Evolutionary conservation across 163 green algal species (phyloP).

Genomic region (Chlamydomonas reinhardtii): DNA sequence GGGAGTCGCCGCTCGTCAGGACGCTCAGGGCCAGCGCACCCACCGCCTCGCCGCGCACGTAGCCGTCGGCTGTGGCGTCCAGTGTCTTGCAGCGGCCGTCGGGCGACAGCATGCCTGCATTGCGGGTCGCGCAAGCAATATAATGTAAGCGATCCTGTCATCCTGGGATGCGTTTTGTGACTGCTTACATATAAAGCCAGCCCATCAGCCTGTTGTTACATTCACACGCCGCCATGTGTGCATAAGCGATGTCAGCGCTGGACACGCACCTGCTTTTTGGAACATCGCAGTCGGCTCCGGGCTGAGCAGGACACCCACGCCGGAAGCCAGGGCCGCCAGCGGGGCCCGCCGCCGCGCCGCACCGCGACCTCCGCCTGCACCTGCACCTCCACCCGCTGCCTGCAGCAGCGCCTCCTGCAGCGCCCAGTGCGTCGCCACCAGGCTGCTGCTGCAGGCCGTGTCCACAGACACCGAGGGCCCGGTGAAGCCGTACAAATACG

Average conservation of each 20-base stretch:
- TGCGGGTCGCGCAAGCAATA: no score
- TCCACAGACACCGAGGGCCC: slow-evolving; percentile 32
- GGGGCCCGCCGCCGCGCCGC: no score
- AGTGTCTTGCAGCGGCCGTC: slow-evolving; percentile 92
- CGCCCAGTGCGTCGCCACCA: slow-evolving; percentile 76
- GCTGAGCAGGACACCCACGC: slow-evolving; percentile 72
- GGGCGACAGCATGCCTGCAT: slow-evolving; percentile 54
- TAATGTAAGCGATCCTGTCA: no score
- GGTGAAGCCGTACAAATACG: slow-evolving; percentile 55
- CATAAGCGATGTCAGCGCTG: no score
- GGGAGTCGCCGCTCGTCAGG: not conserved
- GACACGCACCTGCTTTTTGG: slow-evolving; percentile 44
- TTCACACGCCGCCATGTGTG: no score
- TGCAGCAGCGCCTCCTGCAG: slow-evolving; percentile 32
- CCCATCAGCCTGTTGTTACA: no score
- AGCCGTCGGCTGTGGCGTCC: slow-evolving; percentile 83
- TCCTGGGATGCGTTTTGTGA: no score
- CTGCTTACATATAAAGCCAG: no score
- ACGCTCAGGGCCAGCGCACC: slow-evolving; percentile 16
- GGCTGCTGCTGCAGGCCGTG: slow-evolving; percentile 87
- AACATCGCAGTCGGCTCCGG: slow-evolving; percentile 69
- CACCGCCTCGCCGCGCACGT: slow-evolving; percentile 62
- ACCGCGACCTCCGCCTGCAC: no score
- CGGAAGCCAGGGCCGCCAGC: slow-evolving; percentile 44
- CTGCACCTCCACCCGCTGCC: not conserved